phyloP scores from a whole-genome alignment of 2,329 filamentous ascomycete species.

The Sporothrix brasiliensis region DNA sequence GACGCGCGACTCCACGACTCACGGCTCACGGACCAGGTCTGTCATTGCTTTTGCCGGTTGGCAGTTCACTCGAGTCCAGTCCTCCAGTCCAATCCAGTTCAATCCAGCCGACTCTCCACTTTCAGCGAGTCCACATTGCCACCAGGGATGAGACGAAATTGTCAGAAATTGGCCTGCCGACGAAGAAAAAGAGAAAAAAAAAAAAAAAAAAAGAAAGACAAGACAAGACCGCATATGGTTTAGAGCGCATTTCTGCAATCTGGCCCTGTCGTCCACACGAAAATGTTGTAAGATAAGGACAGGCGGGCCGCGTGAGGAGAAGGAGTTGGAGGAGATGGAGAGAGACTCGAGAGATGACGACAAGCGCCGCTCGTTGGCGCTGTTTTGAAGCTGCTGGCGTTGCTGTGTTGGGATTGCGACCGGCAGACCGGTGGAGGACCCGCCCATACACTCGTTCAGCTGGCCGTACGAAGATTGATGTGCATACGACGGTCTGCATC shows the following conservation, averaged over 20 bases:
- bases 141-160: slow-evolving; percentile 18
- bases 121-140: slow-evolving; percentile 12
- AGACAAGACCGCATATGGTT: slow-evolving; percentile 12
- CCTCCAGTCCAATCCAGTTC: too few relatives aligned
- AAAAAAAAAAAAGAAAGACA: background rate
- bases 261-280: background rate
- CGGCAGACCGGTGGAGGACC: slow-evolving; percentile 1
- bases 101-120: too few relatives aligned
- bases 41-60: background rate
- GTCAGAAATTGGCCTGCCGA: background rate
- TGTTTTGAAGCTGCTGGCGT: too few relatives aligned
- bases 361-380: slow-evolving; percentile 15
- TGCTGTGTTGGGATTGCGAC: slow-evolving; percentile 12
- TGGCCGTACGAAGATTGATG: background rate
- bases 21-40: background rate
- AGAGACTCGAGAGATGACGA: slow-evolving; percentile 16
- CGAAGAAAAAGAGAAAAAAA: background rate
- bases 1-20: background rate
- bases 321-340: background rate
- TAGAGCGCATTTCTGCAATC: slow-evolving; percentile 22
- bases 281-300: slow-evolving; percentile 28
- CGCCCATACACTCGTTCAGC: background rate
- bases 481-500: background rate
- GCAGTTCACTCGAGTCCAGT: background rate
- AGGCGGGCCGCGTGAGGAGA: background rate